These are phyloP conservation scores for Poteriospumella lacustris DNA, from an alignment of 108 stramenopile genomes.

Conservation along the genomic window DNA sequence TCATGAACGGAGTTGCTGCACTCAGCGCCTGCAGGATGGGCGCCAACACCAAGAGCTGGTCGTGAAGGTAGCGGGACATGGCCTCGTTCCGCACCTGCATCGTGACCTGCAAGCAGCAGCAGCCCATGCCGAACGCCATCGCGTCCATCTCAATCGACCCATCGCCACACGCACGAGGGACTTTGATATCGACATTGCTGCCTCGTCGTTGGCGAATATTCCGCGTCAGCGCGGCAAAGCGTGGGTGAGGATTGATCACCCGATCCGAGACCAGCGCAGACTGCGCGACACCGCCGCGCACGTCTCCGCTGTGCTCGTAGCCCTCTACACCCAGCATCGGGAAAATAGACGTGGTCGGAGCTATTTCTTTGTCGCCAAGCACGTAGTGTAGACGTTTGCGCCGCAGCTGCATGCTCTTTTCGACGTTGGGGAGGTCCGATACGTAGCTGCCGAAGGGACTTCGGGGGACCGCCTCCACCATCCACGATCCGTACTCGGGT, in stretches of 20 bases:
- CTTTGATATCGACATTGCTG: constrained; percentile 78
- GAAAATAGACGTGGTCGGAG: neutral
- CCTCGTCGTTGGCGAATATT: constrained; percentile 88
- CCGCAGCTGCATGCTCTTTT: neutral
- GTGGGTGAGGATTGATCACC: constrained; percentile 94
- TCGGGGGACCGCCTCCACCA: constrained; percentile 93
- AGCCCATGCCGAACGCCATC: constrained; percentile 99
- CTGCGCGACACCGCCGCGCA: constrained; percentile 72
- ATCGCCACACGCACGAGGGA: no score
- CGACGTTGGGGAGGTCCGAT: constrained; percentile 66
- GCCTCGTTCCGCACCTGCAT: constrained; percentile 91
- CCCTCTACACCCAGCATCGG: constrained; percentile 64
- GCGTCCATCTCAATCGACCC: constrained; percentile 87
- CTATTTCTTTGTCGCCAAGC: neutral
- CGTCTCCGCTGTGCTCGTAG: constrained; percentile 50
- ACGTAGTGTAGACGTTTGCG: neutral
- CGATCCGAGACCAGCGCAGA: constrained; percentile 88
- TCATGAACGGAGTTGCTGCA: constrained; percentile 84
- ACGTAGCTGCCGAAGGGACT: constrained; percentile 84
- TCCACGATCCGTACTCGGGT: constrained; percentile 96
- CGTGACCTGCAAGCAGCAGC: constrained; percentile 97
- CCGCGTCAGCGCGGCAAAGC: constrained; percentile 88
- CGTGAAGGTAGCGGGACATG: constrained; percentile 91
- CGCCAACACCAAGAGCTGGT: constrained; percentile 92
- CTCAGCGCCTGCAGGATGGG: constrained; percentile 96